Conservation (phyloP, 371 early-diverging fungal genomes). For the Cladochytrium tenue region DNA sequence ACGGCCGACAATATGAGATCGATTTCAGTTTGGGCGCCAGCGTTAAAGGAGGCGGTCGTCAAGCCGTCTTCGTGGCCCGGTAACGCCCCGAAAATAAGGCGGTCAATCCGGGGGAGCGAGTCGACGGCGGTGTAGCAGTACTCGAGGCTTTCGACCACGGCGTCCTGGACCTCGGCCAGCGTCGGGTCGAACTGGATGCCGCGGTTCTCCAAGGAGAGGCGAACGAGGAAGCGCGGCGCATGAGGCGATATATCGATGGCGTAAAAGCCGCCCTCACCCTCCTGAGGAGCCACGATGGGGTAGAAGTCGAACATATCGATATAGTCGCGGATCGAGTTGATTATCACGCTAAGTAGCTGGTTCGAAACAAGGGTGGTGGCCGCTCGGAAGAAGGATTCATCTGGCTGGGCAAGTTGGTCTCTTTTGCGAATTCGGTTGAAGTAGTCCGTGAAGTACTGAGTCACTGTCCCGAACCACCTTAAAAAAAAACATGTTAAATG, state of each 20-base stretch:
- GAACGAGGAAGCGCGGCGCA: conserved; percentile 49
- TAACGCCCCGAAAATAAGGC: conserved; percentile 34
- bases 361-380: conserved; percentile 44
- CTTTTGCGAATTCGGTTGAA: conserved; percentile 19
- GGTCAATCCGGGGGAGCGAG: conserved; percentile 41
- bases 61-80: too few relatives aligned
- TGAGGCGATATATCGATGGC: conserved; percentile 18
- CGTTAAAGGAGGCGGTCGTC: background rate
- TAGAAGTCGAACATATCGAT: conserved; percentile 36
- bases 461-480: conserved; percentile 42
- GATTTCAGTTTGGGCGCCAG: background rate
- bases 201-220: conserved; percentile 39
- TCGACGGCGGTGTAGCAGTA: conserved; percentile 45
- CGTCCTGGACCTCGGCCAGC: conserved; percentile 46
- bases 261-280: conserved; percentile 18
- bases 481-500: conserved; percentile 10
- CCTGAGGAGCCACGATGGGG: conserved; percentile 25
- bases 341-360: conserved; percentile 40
- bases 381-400: conserved; percentile 36
- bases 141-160: conserved; percentile 46
- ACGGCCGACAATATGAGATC: conserved; percentile 21
- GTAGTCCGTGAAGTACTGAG: conserved; percentile 37
- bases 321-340: conserved; percentile 45
- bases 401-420: conserved; percentile 12
- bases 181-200: conserved; percentile 54